These are phyloP conservation scores for Cladosporium phlei DNA, from an alignment of 2,329 filamentous ascomycete species.

Conservation along the genomic window DNA sequence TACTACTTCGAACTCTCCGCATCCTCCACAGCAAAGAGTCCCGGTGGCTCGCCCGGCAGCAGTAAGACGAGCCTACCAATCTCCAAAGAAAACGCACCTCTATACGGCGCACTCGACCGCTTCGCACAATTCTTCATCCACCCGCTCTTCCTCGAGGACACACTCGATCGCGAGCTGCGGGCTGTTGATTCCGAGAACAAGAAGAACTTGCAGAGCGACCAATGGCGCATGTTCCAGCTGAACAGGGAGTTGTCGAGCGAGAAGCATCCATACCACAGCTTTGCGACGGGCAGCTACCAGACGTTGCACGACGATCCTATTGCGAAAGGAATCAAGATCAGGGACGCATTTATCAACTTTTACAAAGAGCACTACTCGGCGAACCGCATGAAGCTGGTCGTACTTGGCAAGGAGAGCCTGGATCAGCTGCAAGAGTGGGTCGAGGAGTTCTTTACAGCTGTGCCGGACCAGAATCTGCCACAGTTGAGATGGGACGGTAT, in stretches of 20 bases:
- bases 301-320: conserved; percentile 80
- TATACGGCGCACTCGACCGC: conserved; percentile 79
- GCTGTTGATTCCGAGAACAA: conserved; percentile 96
- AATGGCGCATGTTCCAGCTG: conserved; percentile 81
- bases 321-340: conserved; percentile 72
- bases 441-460: conserved; percentile 71
- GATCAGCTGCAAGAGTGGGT: conserved; percentile 82
- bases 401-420: conserved; percentile 74
- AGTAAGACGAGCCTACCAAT: conserved; percentile 35
- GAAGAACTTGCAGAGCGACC: conserved; percentile 90
- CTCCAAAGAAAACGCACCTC: conserved; percentile 48
- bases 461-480: conserved; percentile 75
- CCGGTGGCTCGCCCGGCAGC: conserved; percentile 32
- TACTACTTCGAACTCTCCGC: conserved; percentile 96
- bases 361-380: conserved; percentile 86
- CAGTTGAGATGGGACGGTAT: conserved; percentile 63
- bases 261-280: conserved; percentile 82
- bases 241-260: conserved; percentile 85
- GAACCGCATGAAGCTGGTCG: conserved; percentile 87
- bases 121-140: conserved; percentile 93
- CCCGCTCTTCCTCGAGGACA: conserved; percentile 78
- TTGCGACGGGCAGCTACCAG: conserved; percentile 84
- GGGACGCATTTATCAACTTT: conserved; percentile 89
- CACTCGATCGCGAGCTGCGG: conserved; percentile 77
- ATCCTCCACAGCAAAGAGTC: conserved; percentile 58